These are phyloP conservation scores for Piloderma croceum DNA, from an alignment of 768 basidiomycete species.

Conservation along the genomic window DNA sequence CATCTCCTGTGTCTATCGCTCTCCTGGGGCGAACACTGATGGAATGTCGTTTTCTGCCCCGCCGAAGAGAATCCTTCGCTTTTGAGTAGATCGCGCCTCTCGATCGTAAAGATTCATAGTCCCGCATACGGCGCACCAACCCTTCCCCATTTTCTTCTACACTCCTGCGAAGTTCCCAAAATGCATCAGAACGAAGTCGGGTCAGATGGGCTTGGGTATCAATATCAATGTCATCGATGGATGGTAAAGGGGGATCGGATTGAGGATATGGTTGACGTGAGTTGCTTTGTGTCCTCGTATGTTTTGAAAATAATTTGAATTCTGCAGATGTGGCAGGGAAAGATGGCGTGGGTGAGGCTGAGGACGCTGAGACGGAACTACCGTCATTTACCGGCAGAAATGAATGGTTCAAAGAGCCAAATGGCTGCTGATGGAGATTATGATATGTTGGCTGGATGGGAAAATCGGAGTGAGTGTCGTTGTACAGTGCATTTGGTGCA, in stretches of 20 bases:
- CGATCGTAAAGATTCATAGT: constrained; percentile 55
- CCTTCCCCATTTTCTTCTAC: constrained; percentile 62
- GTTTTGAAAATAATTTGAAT: constrained; percentile 39
- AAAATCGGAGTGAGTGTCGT: constrained; percentile 4
- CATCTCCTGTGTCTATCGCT: constrained; percentile 23
- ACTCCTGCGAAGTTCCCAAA: constrained; percentile 58
- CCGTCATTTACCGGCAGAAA: constrained; percentile 22
- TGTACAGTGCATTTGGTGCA: constrained; percentile 1
- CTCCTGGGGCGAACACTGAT: constrained; percentile 14
- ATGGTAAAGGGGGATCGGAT: constrained; percentile 5
- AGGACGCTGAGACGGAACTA: constrained; percentile 18
- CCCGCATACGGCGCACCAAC: constrained; percentile 66
- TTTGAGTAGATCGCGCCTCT: constrained; percentile 33
- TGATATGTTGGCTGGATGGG: constrained; percentile 12
- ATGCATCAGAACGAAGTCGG: constrained; percentile 55
- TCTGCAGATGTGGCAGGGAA: constrained; percentile 47
- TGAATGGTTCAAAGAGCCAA: constrained; percentile 24
- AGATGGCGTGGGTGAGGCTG: constrained; percentile 26
- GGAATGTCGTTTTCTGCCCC: constrained; percentile 37
- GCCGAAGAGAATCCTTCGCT: constrained; percentile 35
- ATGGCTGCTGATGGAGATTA: constrained; percentile 15
- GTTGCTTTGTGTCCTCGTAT: constrained; percentile 9
- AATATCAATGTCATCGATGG: constrained; percentile 18
- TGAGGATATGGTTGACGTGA: constrained; percentile 14
- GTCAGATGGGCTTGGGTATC: constrained; percentile 29